Conservation (phyloP, 345 rosid species). For the Boechera divaricarpa region DNA sequence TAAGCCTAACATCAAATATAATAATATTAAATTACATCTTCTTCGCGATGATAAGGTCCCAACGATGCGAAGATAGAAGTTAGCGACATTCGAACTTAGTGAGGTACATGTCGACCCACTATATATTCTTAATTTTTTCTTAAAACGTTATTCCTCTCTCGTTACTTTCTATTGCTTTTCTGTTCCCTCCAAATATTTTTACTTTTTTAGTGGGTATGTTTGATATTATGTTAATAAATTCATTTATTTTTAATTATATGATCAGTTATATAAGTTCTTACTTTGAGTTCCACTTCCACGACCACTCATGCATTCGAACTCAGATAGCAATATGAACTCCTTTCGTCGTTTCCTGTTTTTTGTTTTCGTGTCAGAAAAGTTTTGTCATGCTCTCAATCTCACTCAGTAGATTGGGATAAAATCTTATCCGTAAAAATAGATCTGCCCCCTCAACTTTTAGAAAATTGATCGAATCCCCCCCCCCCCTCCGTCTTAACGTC, state of each 20-base stretch:
- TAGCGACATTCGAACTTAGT: neutral
- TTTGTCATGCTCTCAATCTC: neutral
- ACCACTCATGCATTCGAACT: conserved; percentile 34
- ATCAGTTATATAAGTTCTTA: neutral
- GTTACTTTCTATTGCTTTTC: conserved; percentile 24
- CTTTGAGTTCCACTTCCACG: neutral
- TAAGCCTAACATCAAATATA: neutral
- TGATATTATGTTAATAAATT: neutral
- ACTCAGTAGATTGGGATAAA: neutral
- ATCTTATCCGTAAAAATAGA: neutral
- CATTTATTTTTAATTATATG: neutral
- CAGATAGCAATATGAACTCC: conserved; percentile 28
- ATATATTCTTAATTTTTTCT: neutral
- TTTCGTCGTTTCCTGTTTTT: neutral
- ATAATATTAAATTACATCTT: neutral
- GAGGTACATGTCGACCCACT: conserved; percentile 41
- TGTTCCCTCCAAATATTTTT: neutral
- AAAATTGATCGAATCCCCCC: too few relatives aligned
- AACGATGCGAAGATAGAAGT: conserved; percentile 5
- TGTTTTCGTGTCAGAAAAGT: neutral
- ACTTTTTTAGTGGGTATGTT: neutral
- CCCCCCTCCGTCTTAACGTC: too few relatives aligned
- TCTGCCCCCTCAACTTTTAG: too few relatives aligned
- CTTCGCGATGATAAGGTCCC: neutral
- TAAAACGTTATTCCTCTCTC: conserved; percentile 6